Percentiles rank a stretch among this genome's conserved stretches.
These are phyloP conservation scores for Artemisia argyi DNA, from an alignment of 129 eudicot genomes.

Conservation along the genomic window DNA sequence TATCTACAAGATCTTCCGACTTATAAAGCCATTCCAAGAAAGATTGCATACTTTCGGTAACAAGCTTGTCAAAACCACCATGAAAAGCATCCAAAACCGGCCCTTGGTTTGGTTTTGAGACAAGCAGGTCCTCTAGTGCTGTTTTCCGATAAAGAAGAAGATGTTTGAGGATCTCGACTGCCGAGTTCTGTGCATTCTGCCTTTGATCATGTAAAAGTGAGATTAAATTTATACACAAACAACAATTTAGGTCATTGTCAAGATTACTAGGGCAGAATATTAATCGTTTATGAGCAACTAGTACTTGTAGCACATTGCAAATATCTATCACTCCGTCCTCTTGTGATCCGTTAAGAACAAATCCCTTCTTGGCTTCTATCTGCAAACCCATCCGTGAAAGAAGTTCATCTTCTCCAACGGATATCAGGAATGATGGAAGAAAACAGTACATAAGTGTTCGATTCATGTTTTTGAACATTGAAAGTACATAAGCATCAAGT, in stretches of 20 bases:
- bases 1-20: conserved; percentile 62
- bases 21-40: conserved; percentile 78
- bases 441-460: conserved; percentile 83
- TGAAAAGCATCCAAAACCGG: conserved; percentile 77
- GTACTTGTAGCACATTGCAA: conserved; percentile 72
- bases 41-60: conserved; percentile 59
- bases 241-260: conserved; percentile 81
- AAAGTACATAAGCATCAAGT: conserved; percentile 80
- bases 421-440: conserved; percentile 68
- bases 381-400: conserved; percentile 70
- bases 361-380: conserved; percentile 48
- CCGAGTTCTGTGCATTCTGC: conserved; percentile 56
- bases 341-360: conserved; percentile 23
- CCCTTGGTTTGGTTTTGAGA: conserved; percentile 69
- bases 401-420: conserved; percentile 85
- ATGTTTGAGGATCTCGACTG: conserved; percentile 80
- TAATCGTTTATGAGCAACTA: conserved; percentile 84
- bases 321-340: conserved; percentile 69
- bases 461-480: conserved; percentile 76
- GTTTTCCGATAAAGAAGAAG: conserved; percentile 85
- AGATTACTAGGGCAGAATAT: conserved; percentile 90
- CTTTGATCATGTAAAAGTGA: conserved; percentile 76
- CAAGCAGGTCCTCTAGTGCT: conserved; percentile 79
- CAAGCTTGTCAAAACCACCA: conserved; percentile 91
- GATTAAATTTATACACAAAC: conserved; percentile 76